A percentile compares a stretch with the other conserved stretches of the same genome.
These are phyloP conservation scores for Salix brachista DNA, from an alignment of 345 rosid species.

Conservation along the genomic window DNA sequence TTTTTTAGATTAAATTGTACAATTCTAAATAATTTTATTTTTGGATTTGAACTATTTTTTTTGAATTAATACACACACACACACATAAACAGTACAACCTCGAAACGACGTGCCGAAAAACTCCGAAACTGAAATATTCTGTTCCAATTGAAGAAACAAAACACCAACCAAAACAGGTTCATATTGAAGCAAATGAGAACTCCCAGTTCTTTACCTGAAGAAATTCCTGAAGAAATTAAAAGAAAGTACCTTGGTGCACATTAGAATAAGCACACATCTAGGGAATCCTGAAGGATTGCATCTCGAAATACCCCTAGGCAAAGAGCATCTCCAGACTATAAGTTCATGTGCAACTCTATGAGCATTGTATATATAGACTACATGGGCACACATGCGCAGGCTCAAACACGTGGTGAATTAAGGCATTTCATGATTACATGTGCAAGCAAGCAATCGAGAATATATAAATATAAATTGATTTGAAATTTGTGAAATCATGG, in stretches of 20 bases:
- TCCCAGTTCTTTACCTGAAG: slow-evolving; percentile 76
- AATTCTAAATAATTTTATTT: too few species aligned
- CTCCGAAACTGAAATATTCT: too few species aligned
- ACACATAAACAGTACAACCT: too few species aligned
- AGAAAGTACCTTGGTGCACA: neutral
- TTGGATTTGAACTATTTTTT: too few species aligned
- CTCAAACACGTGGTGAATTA: neutral
- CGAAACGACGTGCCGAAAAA: too few species aligned
- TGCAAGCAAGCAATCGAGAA: neutral
- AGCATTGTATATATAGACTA: neutral
- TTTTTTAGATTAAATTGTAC: too few species aligned
- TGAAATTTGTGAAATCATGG: neutral
- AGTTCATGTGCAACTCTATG: neutral
- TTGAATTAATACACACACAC: too few species aligned
- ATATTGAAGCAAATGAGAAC: slow-evolving; percentile 61
- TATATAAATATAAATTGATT: neutral
- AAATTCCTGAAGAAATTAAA: slow-evolving; percentile 39
- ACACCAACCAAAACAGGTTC: too few species aligned
- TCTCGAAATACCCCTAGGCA: neutral
- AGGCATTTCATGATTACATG: neutral
- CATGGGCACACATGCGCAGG: neutral
- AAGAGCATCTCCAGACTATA: neutral
- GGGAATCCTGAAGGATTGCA: neutral
- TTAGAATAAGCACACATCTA: neutral
- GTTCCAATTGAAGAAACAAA: too few species aligned